Conservation (phyloP, 169 alveolate genomes). For the Cryptosporidium baileyi region DNA sequence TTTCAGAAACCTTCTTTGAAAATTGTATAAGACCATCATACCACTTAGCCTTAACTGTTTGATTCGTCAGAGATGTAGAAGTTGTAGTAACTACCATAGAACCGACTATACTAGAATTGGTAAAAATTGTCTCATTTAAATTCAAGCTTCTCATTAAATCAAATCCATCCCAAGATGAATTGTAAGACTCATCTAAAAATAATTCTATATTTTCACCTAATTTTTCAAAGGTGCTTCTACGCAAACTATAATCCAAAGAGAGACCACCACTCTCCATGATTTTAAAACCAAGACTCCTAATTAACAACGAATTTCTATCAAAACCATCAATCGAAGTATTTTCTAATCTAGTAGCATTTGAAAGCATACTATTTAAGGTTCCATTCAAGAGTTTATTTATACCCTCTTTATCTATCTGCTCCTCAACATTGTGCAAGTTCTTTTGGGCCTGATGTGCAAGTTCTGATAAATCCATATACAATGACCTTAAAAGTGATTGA, state of each 20-base stretch:
- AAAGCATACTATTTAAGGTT: conserved; percentile 9
- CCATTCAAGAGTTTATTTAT: background rate
- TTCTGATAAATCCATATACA: conserved; percentile 20
- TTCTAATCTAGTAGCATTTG: background rate
- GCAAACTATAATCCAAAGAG: background rate
- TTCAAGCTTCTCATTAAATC: background rate
- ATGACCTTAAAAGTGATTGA: background rate
- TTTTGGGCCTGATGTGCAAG: conserved; percentile 3
- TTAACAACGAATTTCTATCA: background rate
- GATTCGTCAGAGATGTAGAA: background rate
- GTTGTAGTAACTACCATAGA: background rate
- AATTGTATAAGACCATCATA: conserved; percentile 58
- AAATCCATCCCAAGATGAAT: background rate
- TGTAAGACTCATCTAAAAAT: conserved; percentile 1
- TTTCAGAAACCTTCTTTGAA: conserved; percentile 19
- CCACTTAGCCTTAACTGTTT: conserved; percentile 52
- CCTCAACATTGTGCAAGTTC: background rate
- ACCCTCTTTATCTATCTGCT: background rate
- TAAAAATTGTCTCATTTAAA: background rate
- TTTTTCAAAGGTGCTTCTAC: background rate
- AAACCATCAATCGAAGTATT: background rate
- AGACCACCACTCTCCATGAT: background rate
- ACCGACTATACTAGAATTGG: background rate
- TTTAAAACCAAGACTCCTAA: background rate
- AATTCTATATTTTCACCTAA: conserved; percentile 17